Base-by-base conservation (phyloP, 2,329 filamentous ascomycete genomes). In the Malbranchea cinnamomea region DNA sequence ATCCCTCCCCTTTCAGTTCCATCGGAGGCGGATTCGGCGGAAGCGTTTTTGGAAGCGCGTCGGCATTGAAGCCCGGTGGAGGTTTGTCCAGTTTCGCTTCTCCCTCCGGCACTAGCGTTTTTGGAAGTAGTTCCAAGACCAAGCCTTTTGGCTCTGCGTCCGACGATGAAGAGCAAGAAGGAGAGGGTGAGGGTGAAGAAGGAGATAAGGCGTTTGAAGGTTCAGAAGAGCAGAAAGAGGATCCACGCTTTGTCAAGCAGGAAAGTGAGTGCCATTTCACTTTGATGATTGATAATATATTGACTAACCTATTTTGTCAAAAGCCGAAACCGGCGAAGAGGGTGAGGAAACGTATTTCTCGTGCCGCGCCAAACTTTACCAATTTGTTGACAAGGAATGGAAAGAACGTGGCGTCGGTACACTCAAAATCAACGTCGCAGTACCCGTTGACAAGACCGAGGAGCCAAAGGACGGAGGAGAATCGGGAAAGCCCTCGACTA, bases 251-350 rank as follows among this genome's bases (percentile, higher is more conserved):
- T 52, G 56, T 44, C 40, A 51, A 53, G 35, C 74, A 84, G 45
- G 74, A 78, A 50, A 67, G 81, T 85, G 61, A 57, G 71, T 54
- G 26, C 23, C 19, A 10, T 2, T 27, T 23, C 13, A 19, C 13
- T 14, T 19, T 23, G n/a, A n/a, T n/a, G n/a, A n/a, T n/a, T n/a
- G n/a, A n/a, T n/a, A n/a, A n/a, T n/a, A n/a, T n/a, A 21, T 34
- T 30, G 27, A 35, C 52, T 57, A 34, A 34, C 9, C 23, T 26
- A 29, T 24, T 15, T 24, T 30, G 20, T 28, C 7, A 23, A 31
- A 43, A 85, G 70, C 87, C 23, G 78, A 92, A 49, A 87, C 89
- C 30, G 87, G 87, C 33, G 87, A 95, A 56, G 74, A 84, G 45
- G 74, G 74, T 28, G 87, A 95, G 52, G 65, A 65, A 12, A 87